Evolutionary conservation across 2,329 filamentous ascomycete genomes (phyloP), one percentile per base, ranked within the genome.

Genomic region (Cladophialophora bantiana): DNA sequence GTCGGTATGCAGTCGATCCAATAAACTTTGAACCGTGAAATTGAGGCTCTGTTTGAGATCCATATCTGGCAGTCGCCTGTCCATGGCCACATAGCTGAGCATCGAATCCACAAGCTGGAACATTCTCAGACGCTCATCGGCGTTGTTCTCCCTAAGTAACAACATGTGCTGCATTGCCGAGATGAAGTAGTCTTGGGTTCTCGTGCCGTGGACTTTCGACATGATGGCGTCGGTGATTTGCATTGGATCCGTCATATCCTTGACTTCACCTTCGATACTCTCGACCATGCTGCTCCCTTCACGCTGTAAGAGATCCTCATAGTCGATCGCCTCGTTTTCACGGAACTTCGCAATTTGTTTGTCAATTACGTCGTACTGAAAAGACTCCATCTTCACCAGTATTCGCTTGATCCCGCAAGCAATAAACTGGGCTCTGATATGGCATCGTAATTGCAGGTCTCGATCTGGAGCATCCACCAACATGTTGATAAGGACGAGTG

Each of bases 1-100:
- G 80, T 99, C 95, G 1, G 95, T 98, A 77, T 98, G 95, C 60
- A 99, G 84, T 80, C 96, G 96, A 81, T 98, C 95, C 69, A 99
- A 84, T 72, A 99, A 84, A 78, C 88, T 96, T 81, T 98, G 95
- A 9, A 99, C 95, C 0, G 94, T 97, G 75, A 98, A 98, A 78
- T 96, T 97, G 71, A 99, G 86, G 76, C 93, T 96, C 78, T 98
- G 94, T 82, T 97, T 97, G 67, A 99, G 86, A 78, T 99, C 95
- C 89, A 98, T 94, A 79, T 99, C 94, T 45, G 95, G 95, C 71
- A 98, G 80, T 70, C 95, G 87, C 75, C 95, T 88, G 79, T 99
- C 95, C 94, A 99, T 99, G 74, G 94, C 94, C 69, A 99, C 94
- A 79, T 98, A 98, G 79, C 93, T 97, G 71, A 99, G 88, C 93